A percentile compares a stretch with the other conserved stretches of the same genome.
phyloP scores from a whole-genome alignment of 768 basidiomycete genomes.

The Royoungia palumana region DNA sequence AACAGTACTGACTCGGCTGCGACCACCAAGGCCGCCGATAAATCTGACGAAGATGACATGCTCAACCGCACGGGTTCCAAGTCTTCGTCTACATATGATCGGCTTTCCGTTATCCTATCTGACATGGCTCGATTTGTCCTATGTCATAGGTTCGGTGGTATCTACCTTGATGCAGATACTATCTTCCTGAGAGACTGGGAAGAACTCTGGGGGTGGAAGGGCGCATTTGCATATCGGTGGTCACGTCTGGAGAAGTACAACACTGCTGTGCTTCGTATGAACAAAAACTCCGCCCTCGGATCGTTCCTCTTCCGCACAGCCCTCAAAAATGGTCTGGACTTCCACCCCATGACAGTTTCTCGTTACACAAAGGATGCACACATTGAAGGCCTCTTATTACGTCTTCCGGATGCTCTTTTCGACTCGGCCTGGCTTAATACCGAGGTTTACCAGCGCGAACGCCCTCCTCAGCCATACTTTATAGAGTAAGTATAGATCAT shows the following conservation, averaged over 20 bases:
- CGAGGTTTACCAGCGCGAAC: slow-evolving; percentile 85
- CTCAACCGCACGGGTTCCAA: slow-evolving; percentile 86
- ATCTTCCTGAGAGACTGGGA: slow-evolving; percentile 97
- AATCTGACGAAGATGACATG: slow-evolving; percentile 47
- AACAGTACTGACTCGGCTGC: slow-evolving; percentile 22
- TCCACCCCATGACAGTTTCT: slow-evolving; percentile 95
- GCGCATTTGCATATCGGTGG: slow-evolving; percentile 97
- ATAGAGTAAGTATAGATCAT: slow-evolving; percentile 52
- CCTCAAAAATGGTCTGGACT: slow-evolving; percentile 89
- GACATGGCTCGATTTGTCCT: slow-evolving; percentile 98
- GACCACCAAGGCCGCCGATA: slow-evolving; percentile 24
- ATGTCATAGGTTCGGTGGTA: slow-evolving; percentile 95
- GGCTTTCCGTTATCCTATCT: slow-evolving; percentile 87
- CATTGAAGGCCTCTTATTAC: slow-evolving; percentile 76
- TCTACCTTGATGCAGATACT: slow-evolving; percentile 96
- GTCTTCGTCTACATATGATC: slow-evolving; percentile 83
- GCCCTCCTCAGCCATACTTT: slow-evolving; percentile 94
- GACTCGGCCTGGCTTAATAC: slow-evolving; percentile 97
- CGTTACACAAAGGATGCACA: slow-evolving; percentile 88
- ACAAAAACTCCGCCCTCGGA: slow-evolving; percentile 88
- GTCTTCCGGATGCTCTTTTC: slow-evolving; percentile 92
- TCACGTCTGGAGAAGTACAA: slow-evolving; percentile 90
- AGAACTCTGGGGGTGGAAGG: slow-evolving; percentile 95
- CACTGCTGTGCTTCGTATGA: slow-evolving; percentile 92
- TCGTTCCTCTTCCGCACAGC: slow-evolving; percentile 94